These are phyloP conservation scores for Micromonas pusilla DNA, from an alignment of 139 green algal species.

Conservation along the genomic window DNA sequence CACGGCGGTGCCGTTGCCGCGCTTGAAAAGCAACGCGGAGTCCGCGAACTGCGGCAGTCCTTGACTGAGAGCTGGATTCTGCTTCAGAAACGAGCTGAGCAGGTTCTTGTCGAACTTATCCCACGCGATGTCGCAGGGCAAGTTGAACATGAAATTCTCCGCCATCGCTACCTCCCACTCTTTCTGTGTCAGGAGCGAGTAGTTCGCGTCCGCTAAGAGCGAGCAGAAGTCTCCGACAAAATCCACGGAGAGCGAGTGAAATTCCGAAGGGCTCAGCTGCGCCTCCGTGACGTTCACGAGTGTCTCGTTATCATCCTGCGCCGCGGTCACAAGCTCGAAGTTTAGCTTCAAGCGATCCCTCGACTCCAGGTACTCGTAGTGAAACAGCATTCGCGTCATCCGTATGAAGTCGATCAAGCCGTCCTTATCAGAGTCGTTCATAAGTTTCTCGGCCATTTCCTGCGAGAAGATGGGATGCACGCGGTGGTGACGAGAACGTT, in stretches of 20 bases:
- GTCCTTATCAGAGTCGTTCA: neutral
- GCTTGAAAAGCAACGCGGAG: slow-evolving; percentile 10
- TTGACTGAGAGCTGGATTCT: slow-evolving; percentile 8
- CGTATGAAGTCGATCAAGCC: neutral
- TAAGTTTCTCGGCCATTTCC: neutral
- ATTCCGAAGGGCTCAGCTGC: neutral
- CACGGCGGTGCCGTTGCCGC: neutral
- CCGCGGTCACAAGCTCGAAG: neutral
- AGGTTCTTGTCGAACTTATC: neutral
- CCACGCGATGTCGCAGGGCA: neutral
- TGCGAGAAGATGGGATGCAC: too few species aligned
- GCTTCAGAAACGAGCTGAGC: slow-evolving; percentile 5
- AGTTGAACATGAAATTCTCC: slow-evolving; percentile 22
- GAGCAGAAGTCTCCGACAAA: slow-evolving; percentile 14
- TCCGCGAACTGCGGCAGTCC: slow-evolving; percentile 10
- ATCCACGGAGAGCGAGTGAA: neutral
- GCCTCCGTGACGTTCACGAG: neutral
- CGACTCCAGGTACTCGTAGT: neutral
- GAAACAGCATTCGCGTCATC: slow-evolving; percentile 1
- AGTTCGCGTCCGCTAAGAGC: slow-evolving; percentile 9
- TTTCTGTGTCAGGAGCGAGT: slow-evolving; percentile 1
- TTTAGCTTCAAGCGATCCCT: neutral
- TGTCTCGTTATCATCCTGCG: neutral
- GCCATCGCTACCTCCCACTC: slow-evolving; percentile 12
- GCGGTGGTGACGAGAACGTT: too few species aligned